Evolutionary conservation across 1,139 yeast species (phyloP).

Genomic region (Candida sp.): DNA sequence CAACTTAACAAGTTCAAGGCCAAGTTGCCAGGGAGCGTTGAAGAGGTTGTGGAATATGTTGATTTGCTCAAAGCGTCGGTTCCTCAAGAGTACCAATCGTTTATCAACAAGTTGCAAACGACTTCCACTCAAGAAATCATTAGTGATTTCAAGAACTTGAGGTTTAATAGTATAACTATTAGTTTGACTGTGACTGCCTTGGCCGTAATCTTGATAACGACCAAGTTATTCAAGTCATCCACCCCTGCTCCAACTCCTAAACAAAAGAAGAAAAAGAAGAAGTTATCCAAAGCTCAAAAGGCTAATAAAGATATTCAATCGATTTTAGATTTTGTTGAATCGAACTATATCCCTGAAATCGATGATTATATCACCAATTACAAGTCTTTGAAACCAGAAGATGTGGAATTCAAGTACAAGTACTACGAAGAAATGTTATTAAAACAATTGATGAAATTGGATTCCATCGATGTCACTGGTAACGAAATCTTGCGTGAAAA

Average conservation of each 20-base stretch:
- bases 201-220: conserved; percentile 20
- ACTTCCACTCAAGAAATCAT: conserved; percentile 20
- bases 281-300: conserved; percentile 39
- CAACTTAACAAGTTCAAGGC: conserved; percentile 10
- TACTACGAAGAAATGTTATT: conserved; percentile 65
- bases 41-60: conserved; percentile 10
- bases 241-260: conserved; percentile 4
- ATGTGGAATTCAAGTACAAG: conserved; percentile 48
- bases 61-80: conserved; percentile 6
- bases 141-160: conserved; percentile 25
- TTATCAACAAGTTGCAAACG: conserved; percentile 4
- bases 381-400: conserved; percentile 30
- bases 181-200: conserved; percentile 30
- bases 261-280: conserved; percentile 30
- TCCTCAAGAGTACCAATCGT: conserved; percentile 3
- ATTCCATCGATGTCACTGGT: conserved; percentile 54
- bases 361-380: conserved; percentile 36
- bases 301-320: conserved; percentile 40
- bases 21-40: conserved; percentile 8
- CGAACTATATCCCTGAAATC: conserved; percentile 41
- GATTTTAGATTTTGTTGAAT: conserved; percentile 41
- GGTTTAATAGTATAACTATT: conserved; percentile 33
- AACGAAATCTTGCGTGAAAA: conserved; percentile 51
- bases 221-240: conserved; percentile 13
- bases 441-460: conserved; percentile 63